Percentiles rank a stretch among this genome's conserved stretches.
Evolutionary conservation across 2,329 filamentous ascomycete genomes (phyloP).

Genomic region (Leptographium procerum): DNA sequence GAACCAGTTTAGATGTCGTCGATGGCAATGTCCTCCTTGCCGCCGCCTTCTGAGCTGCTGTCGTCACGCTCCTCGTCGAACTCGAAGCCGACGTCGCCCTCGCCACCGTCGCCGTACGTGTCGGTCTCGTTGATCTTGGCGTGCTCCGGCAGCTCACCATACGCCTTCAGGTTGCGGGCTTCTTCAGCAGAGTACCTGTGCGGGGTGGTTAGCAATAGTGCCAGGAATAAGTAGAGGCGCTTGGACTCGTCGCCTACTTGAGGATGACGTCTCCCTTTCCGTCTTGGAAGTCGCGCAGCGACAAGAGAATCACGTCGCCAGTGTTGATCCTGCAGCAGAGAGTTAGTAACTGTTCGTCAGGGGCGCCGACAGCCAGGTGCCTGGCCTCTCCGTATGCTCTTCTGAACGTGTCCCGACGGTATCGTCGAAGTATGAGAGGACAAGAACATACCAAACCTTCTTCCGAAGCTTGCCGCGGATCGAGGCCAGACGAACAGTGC

Average conservation of each 20-base stretch:
- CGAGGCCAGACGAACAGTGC: constrained; percentile 62
- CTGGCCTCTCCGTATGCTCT: not conserved
- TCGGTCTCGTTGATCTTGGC: constrained; percentile 99
- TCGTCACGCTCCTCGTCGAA: constrained; percentile 86
- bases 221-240: not conserved
- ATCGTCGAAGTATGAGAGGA: constrained; percentile 61
- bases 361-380: not conserved
- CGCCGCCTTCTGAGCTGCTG: constrained; percentile 37
- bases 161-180: constrained; percentile 88
- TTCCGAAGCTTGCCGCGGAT: constrained; percentile 90
- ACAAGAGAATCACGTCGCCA: constrained; percentile 83
- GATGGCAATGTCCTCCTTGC: constrained; percentile 61
- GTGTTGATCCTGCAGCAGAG: constrained; percentile 45
- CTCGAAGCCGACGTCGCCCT: constrained; percentile 95
- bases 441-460: constrained; percentile 77
- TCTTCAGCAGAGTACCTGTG: constrained; percentile 68
- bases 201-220: not conserved
- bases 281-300: constrained; percentile 74
- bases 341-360: not conserved
- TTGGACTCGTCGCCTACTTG: constrained; percentile 45
- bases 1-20: constrained; percentile 71
- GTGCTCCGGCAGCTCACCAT: constrained; percentile 80
- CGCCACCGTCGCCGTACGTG: constrained; percentile 80
- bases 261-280: constrained; percentile 88
- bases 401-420: not conserved